Evolutionary conservation across 495 filamentous ascomycete species (phyloP).

Genomic region (Hypoxylon perforatum): DNA sequence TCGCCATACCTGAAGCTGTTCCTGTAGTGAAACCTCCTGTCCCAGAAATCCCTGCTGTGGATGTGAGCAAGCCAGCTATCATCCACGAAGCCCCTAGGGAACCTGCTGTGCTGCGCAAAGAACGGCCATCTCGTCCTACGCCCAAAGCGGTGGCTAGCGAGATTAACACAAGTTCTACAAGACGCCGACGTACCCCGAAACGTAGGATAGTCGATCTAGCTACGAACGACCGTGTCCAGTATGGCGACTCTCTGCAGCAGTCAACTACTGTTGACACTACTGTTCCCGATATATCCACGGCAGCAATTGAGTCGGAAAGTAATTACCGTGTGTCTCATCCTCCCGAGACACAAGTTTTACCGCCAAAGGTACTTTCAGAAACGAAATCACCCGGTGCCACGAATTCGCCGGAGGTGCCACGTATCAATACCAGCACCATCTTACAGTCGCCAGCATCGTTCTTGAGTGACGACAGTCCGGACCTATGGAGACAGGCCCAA

Average conservation of each 20-base stretch:
- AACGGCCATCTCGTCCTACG: conserved; percentile 51
- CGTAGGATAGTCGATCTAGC: conserved; percentile 88
- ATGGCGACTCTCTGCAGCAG: conserved; percentile 37
- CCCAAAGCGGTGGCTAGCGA: conserved; percentile 60
- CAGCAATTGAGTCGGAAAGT: conserved; percentile 36
- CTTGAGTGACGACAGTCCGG: conserved; percentile 50
- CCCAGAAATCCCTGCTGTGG: conserved; percentile 66
- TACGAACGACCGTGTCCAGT: conserved; percentile 62
- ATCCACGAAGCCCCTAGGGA: conserved; percentile 61
- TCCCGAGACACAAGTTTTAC: conserved; percentile 46
- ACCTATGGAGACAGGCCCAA: conserved; percentile 57
- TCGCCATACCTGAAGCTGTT: conserved; percentile 74
- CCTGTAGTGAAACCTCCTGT: conserved; percentile 77
- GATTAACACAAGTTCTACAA: conserved; percentile 61
- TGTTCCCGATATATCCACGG: not conserved
- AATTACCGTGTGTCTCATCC: conserved; percentile 59
- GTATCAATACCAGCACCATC: conserved; percentile 57
- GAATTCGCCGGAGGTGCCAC: conserved; percentile 54
- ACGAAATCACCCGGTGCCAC: conserved; percentile 42
- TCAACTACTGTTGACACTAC: conserved; percentile 14
- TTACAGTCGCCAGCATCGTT: conserved; percentile 54
- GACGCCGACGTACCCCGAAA: conserved; percentile 66
- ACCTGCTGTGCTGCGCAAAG: conserved; percentile 63
- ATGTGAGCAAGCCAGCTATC: conserved; percentile 72
- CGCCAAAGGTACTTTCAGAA: conserved; percentile 39